Percentiles rank a stretch among this genome's conserved stretches.
These are phyloP conservation scores for Medicago truncatula DNA, from an alignment of 306 rosid species.

Conservation along the genomic window MtrunA17r5.0-ANR NC_053043.1:2922001-2922500, in stretches of 20 bases:
- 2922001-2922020: not conserved
- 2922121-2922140: not conserved
- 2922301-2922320: conserved; percentile 55
- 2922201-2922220: too few species aligned
- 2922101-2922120: not conserved
- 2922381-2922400: not conserved
- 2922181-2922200: too few species aligned
- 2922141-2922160: not conserved
- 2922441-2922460: conserved; percentile 23
- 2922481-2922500: not conserved
- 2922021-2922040: conserved; percentile 1
- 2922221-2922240: not conserved
- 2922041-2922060: not conserved
- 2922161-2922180: not conserved
- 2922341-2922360: conserved; percentile 53
- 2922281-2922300: conserved; percentile 67
- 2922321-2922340: conserved; percentile 58
- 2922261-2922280: conserved; percentile 68
- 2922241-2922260: not conserved
- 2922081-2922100: not conserved
- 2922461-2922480: conserved; percentile 13
- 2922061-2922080: conserved; percentile 25
- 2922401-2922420: not conserved
- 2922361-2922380: conserved; percentile 24
- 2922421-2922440: conserved; percentile 23